A percentile compares a stretch with the other conserved stretches of the same genome.
These are phyloP conservation scores for Penicillium decumbens DNA, from an alignment of 2,329 filamentous ascomycete species.

Conservation along the genomic window DNA sequence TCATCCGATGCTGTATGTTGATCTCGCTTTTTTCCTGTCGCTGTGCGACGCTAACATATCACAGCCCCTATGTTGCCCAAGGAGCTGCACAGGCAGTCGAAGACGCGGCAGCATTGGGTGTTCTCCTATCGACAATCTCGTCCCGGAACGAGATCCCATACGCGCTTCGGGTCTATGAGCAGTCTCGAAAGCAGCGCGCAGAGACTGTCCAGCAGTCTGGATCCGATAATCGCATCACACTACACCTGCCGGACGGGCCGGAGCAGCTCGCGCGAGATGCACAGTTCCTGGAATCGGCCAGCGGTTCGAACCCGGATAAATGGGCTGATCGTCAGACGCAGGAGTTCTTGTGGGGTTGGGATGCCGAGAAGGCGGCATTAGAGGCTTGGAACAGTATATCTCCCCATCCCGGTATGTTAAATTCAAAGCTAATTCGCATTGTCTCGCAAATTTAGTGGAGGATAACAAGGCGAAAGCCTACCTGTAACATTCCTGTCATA, in stretches of 20 bases:
- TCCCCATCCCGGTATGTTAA: neutral
- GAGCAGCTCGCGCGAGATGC: constrained; percentile 42
- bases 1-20: constrained; percentile 44
- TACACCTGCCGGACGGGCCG: constrained; percentile 39
- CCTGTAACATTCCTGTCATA: constrained; percentile 7
- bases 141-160: constrained; percentile 31
- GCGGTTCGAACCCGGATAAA: constrained; percentile 51
- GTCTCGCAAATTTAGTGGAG: constrained; percentile 5
- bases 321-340: constrained; percentile 64
- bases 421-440: neutral
- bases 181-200: constrained; percentile 37
- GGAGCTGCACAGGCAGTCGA: constrained; percentile 47
- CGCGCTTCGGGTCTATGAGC: constrained; percentile 37
- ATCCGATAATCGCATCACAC: constrained; percentile 32
- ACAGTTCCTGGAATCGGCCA: constrained; percentile 28
- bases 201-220: constrained; percentile 39
- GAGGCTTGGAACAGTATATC: constrained; percentile 30
- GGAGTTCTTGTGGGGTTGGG: constrained; percentile 41
- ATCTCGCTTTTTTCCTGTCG: neutral
- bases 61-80: constrained; percentile 39
- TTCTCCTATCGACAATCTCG: constrained; percentile 32
- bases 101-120: constrained; percentile 37
- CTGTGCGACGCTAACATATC: constrained; percentile 2
- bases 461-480: constrained; percentile 14
- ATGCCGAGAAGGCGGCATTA: constrained; percentile 33